Evolutionary conservation across 805 yeast genomes (phyloP).

Genomic region (Nakazawaea peltata): DNA sequence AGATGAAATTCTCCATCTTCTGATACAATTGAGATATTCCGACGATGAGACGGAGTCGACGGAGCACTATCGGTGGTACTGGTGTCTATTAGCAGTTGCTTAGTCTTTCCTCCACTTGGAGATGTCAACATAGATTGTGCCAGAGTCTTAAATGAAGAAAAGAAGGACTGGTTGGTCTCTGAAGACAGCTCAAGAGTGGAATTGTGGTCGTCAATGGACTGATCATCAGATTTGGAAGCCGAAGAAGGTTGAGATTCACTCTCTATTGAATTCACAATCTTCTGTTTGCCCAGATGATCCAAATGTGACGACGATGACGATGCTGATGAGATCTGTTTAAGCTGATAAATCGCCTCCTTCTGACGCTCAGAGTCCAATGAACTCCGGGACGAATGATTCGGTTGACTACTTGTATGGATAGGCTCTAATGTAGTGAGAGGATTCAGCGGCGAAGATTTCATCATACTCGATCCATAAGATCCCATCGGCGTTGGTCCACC

Average conservation of each 20-base stretch:
- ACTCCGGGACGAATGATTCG: too few species aligned
- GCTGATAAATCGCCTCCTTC: conserved; percentile 3
- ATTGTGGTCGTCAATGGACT: neutral
- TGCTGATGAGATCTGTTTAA: conserved; percentile 6
- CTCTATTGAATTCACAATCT: too few species aligned
- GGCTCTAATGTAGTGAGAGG: conserved; percentile 37
- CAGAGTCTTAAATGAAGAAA: conserved; percentile 3
- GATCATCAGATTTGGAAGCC: too few species aligned
- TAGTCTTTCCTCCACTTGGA: conserved; percentile 4
- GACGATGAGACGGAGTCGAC: conserved; percentile 21
- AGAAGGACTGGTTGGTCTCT: conserved; percentile 6
- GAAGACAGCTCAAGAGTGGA: neutral
- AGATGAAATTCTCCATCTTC: conserved; percentile 14
- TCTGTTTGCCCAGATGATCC: too few species aligned
- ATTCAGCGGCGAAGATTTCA: conserved; percentile 39
- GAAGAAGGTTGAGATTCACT: too few species aligned
- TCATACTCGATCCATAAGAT: too few species aligned
- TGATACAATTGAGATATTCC: conserved; percentile 19
- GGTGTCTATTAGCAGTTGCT: neutral
- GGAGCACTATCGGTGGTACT: neutral
- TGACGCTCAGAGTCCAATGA: too few species aligned
- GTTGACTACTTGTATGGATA: neutral
- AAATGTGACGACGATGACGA: too few species aligned
- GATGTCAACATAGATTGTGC: conserved; percentile 8
- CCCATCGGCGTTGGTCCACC: too few species aligned